Percentiles rank a stretch among this genome's conserved stretches.
Conservation (phyloP, 257 asterid genomes). For the Parsonsia alboflavescens region DNA sequence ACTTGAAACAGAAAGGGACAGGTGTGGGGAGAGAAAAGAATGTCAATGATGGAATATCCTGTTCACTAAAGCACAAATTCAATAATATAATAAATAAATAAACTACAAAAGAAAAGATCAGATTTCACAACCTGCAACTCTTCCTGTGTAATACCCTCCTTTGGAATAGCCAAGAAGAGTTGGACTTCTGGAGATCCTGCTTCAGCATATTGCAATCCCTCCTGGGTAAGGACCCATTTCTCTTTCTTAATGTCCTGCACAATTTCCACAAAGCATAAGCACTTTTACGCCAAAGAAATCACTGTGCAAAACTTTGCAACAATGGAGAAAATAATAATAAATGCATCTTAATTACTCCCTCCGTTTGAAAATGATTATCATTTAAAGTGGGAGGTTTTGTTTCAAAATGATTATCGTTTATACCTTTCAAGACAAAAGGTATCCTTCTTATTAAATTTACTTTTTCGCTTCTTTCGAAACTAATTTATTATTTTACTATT, state of each 20-base stretch:
- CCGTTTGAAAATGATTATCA: too few species aligned
- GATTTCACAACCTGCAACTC: conserved; percentile 62
- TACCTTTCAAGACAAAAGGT: too few species aligned
- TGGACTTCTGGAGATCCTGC: conserved; percentile 87
- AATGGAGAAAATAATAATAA: too few species aligned
- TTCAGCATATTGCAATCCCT: conserved; percentile 64
- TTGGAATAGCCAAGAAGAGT: conserved; percentile 67
- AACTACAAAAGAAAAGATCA: background rate
- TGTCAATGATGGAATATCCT: background rate
- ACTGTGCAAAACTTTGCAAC: background rate
- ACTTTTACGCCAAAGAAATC: background rate
- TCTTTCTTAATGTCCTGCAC: conserved; percentile 81
- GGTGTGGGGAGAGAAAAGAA: background rate
- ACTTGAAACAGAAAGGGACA: background rate
- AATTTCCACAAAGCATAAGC: conserved; percentile 8
- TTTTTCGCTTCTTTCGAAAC: too few species aligned
- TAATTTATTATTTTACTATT: too few species aligned
- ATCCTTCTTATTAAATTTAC: too few species aligned
- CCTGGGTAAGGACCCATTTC: conserved; percentile 75
- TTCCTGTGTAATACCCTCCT: conserved; percentile 62
- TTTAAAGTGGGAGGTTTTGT: too few species aligned
- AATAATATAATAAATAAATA: background rate
- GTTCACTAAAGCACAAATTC: background rate
- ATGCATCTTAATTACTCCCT: background rate
- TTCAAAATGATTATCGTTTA: too few species aligned